Base-by-base conservation (phyloP, 495 filamentous ascomycete genomes). In the Neurospora sp. region DNA sequence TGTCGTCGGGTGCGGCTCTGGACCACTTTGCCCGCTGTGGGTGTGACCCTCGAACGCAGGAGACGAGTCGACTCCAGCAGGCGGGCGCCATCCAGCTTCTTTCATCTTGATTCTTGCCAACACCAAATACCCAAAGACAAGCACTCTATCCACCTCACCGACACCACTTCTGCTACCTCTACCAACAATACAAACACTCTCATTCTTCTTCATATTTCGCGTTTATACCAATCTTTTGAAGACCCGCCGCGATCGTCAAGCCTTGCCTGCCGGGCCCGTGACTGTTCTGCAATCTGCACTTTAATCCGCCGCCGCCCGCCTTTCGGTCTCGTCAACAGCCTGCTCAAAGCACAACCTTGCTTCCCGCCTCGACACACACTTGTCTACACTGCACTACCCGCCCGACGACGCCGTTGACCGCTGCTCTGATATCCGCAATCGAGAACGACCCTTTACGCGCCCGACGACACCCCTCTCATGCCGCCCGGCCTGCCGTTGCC, bases 401-500 rank as follows among this genome's bases (percentile, higher is more conserved):
- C 53, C 27, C 53, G 27, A 35, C 22, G 53, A 66, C 22, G 31
- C 53, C 53, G 53, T 66, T 66, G 53, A 66, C 27, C 53, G 53
- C 53, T 66, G 53, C 22, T 59, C 48, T 66, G 12, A 31, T 61
- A 61, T 66, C 22, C 27, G 53, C 27, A 31, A 66, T 66, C 27
- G 53, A 66, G 12, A 37, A 66, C 12, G 53, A 66, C 53, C 53
- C 27, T 66, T 18, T 35, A 18, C 22, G 53, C 53, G 53, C 22
- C 53, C 53, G 27, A 66, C 53, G 22, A 66, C 53, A 10, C 53
- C 71, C 37, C 70, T 69, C 74, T 75, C 75, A 80, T 80, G 79
- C 78, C 78, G 70, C 72, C 61, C 76, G 70, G 78, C 71, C 71
- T 71, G 73, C 71, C 68, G 20, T 46, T 75, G 66, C 72, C 74